Conservation (phyloP, 31 red algal species). For the Asparagopsis taxiformis region DNA sequence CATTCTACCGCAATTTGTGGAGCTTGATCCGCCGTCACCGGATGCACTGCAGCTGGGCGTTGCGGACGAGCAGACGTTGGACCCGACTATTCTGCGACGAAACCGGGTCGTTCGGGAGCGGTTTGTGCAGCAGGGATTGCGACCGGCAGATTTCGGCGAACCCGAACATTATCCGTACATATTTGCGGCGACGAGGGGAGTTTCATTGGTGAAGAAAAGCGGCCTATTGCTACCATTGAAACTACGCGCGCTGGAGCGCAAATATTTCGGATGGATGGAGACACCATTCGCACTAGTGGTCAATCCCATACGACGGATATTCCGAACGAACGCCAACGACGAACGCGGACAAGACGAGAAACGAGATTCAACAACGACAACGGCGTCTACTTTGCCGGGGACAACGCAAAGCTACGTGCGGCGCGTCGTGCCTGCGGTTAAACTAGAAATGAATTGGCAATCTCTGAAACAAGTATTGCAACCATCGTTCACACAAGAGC, state of each 20-base stretch:
- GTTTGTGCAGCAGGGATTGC: no score
- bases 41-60: conserved; percentile 18
- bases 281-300: conserved; percentile 7
- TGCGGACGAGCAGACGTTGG: conserved; percentile 17
- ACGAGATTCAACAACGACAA: no score
- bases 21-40: conserved; percentile 13
- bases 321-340: conserved; percentile 1
- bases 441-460: background rate
- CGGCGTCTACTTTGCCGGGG: no score
- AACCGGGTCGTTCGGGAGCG: conserved; percentile 1
- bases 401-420: conserved; percentile 8
- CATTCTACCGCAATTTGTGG: background rate
- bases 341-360: no score
- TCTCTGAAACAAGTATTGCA: conserved; percentile 11
- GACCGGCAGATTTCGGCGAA: background rate
- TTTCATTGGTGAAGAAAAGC: conserved; percentile 12
- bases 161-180: conserved; percentile 30
- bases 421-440: conserved; percentile 29
- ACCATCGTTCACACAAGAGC: conserved; percentile 50
- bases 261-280: conserved; percentile 34
- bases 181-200: conserved; percentile 39
- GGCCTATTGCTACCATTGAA: conserved; percentile 29
- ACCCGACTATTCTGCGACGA: conserved; percentile 9
- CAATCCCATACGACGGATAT: background rate
- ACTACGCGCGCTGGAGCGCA: conserved; percentile 36